Evolutionary conservation across 805 yeast species (phyloP).

Genomic region (Torulaspora microellipsoides): DNA sequence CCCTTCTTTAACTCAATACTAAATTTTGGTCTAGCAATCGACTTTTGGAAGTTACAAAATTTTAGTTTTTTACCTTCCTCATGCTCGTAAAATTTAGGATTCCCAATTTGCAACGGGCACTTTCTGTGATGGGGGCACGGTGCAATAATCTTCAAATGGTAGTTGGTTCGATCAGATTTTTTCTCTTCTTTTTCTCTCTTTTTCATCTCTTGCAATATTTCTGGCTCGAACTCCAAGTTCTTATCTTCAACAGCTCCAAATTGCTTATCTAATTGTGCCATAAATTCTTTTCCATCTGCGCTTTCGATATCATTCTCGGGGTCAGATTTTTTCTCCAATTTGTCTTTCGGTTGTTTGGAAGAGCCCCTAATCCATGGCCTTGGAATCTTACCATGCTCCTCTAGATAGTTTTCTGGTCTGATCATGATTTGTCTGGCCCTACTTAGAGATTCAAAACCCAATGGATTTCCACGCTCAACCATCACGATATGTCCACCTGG

Average conservation of each 20-base stretch:
- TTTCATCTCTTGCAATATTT: constrained; percentile 24
- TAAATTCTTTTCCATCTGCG: constrained; percentile 3
- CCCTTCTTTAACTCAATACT: constrained; percentile 86
- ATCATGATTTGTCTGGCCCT: constrained; percentile 85
- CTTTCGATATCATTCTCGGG: neutral
- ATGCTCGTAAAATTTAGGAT: constrained; percentile 58
- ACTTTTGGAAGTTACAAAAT: constrained; percentile 72
- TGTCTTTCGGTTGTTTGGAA: constrained; percentile 25
- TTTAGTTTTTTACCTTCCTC: constrained; percentile 54
- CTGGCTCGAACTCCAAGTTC: constrained; percentile 47
- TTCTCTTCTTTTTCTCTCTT: constrained; percentile 8
- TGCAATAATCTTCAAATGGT: constrained; percentile 66
- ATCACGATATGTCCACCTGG: constrained; percentile 80
- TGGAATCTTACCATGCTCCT: constrained; percentile 60
- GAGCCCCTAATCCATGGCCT: constrained; percentile 60
- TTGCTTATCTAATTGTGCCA: constrained; percentile 21
- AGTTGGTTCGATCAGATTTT: constrained; percentile 32
- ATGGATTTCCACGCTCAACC: constrained; percentile 83
- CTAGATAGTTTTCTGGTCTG: constrained; percentile 68
- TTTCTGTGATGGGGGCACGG: constrained; percentile 87
- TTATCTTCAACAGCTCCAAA: constrained; percentile 41
- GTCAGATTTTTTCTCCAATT: neutral
- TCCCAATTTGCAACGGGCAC: constrained; percentile 81
- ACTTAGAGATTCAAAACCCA: constrained; percentile 84
- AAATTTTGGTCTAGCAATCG: constrained; percentile 71